These are phyloP conservation scores for Zygosaccharomyces rouxii DNA, from an alignment of 805 yeast genomes.

Conservation along the genomic window DNA sequence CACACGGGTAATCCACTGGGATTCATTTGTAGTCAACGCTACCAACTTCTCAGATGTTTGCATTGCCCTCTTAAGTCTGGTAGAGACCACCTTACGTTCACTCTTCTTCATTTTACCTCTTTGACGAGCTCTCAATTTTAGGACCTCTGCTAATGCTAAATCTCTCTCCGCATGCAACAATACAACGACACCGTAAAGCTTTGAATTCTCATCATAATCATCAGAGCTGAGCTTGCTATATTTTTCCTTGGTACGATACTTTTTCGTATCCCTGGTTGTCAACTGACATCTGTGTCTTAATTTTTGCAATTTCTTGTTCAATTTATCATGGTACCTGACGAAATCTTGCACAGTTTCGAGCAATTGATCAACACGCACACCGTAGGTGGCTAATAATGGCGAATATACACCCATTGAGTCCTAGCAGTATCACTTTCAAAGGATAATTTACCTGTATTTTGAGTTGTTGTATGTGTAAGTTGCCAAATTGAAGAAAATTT, in stretches of 20 bases:
- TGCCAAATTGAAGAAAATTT: neutral
- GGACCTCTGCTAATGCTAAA: conserved; percentile 30
- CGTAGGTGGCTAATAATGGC: conserved; percentile 38
- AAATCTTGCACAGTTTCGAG: conserved; percentile 67
- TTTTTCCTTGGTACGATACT: conserved; percentile 48
- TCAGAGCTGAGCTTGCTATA: conserved; percentile 44
- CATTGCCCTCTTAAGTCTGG: conserved; percentile 66
- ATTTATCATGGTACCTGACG: conserved; percentile 58
- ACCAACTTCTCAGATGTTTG: conserved; percentile 43
- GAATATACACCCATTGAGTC: conserved; percentile 24
- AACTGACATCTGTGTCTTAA: conserved; percentile 62
- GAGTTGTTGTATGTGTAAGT: neutral
- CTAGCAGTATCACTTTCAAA: neutral
- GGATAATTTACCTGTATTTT: neutral
- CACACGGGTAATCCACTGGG: conserved; percentile 33
- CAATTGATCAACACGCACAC: conserved; percentile 56
- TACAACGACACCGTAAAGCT: conserved; percentile 51
- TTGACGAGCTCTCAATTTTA: conserved; percentile 30
- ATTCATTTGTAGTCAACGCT: conserved; percentile 39
- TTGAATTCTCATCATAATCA: conserved; percentile 47
- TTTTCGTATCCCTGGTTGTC: conserved; percentile 62
- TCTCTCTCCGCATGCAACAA: conserved; percentile 75
- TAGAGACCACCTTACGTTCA: conserved; percentile 46
- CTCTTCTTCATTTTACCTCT: conserved; percentile 32
- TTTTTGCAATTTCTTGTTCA: conserved; percentile 56